Percentiles rank a stretch among this genome's conserved stretches.
Conservation (phyloP, 441 rosid genomes). For the Macaranga tanarius region DNA sequence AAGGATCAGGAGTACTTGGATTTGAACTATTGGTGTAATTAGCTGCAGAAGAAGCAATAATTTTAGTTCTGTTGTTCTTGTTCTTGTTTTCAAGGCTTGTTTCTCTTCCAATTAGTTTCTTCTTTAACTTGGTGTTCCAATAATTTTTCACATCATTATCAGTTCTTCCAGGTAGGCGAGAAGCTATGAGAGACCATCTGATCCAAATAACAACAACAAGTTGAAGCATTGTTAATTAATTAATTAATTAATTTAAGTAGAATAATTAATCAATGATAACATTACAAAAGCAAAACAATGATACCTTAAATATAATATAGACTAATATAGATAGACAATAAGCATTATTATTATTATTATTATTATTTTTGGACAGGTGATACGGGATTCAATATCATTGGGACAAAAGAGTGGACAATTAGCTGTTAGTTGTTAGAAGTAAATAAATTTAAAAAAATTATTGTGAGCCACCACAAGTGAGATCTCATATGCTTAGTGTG, state of each 20-base stretch:
- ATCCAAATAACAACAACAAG: constrained; percentile 10
- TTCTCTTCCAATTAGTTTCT: constrained; percentile 30
- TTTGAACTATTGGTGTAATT: not conserved
- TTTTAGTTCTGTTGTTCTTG: not conserved
- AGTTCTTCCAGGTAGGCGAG: constrained; percentile 31
- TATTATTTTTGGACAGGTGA: too few relatives aligned
- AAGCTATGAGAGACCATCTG: constrained; percentile 31
- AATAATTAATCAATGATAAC: not conserved
- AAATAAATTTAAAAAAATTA: too few relatives aligned
- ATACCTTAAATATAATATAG: too few relatives aligned
- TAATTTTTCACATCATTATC: constrained; percentile 33
- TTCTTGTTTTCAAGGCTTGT: constrained; percentile 14
- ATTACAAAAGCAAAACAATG: too few relatives aligned
- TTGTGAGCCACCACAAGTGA: too few relatives aligned
- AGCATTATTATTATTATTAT: too few relatives aligned
- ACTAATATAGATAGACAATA: too few relatives aligned
- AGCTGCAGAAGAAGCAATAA: not conserved
- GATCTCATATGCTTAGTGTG: too few relatives aligned
- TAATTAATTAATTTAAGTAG: not conserved
- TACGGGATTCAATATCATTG: too few relatives aligned
- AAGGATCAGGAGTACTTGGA: not conserved
- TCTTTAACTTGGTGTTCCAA: constrained; percentile 31
- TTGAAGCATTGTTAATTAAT: not conserved
- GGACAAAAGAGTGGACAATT: too few relatives aligned
- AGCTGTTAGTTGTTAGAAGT: too few relatives aligned